Percentiles rank a stretch among this genome's conserved stretches.
Conservation (phyloP, 192 early-diverging fungal species). For the Nowakowskiella sp. region DNA sequence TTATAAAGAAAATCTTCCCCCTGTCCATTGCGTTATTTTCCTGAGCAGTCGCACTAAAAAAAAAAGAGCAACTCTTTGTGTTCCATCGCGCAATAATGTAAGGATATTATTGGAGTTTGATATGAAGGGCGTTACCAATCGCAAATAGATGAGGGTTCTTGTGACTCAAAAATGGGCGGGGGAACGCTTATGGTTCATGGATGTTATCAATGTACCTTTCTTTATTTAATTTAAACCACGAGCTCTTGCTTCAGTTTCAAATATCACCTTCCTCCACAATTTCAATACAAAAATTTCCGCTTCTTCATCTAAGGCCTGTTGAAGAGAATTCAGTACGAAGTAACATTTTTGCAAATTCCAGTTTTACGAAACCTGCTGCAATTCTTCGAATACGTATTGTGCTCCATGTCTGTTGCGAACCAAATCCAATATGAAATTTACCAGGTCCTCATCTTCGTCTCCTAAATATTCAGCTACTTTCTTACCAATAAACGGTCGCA, state of each 20-base stretch:
- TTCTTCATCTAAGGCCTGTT: constrained; percentile 78
- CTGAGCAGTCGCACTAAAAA: too few species aligned
- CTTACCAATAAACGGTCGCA: constrained; percentile 70
- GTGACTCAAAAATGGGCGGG: too few species aligned
- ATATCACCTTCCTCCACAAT: constrained; percentile 83
- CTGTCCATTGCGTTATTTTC: too few species aligned
- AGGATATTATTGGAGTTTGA: too few species aligned
- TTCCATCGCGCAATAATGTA: too few species aligned
- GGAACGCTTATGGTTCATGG: too few species aligned
- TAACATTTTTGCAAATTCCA: not conserved
- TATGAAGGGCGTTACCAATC: too few species aligned
- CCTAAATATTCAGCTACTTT: constrained; percentile 76
- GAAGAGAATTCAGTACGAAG: not conserved
- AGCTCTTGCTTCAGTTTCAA: constrained; percentile 66
- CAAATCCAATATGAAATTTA: constrained; percentile 68
- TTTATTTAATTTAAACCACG: constrained; percentile 36
- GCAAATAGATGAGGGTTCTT: too few species aligned
- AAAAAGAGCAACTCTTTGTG: too few species aligned
- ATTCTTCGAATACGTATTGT: constrained; percentile 61
- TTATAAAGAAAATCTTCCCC: too few species aligned
- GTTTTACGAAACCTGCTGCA: constrained; percentile 45
- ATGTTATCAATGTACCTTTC: too few species aligned
- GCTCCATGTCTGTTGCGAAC: constrained; percentile 60
- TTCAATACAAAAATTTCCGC: constrained; percentile 78
- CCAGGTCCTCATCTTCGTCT: constrained; percentile 68